A percentile compares a stretch with the other conserved stretches of the same genome.
These are phyloP conservation scores for Rhododendron ferrugineum DNA, from an alignment of 148 eudicot genomes.

Conservation along the genomic window DNA sequence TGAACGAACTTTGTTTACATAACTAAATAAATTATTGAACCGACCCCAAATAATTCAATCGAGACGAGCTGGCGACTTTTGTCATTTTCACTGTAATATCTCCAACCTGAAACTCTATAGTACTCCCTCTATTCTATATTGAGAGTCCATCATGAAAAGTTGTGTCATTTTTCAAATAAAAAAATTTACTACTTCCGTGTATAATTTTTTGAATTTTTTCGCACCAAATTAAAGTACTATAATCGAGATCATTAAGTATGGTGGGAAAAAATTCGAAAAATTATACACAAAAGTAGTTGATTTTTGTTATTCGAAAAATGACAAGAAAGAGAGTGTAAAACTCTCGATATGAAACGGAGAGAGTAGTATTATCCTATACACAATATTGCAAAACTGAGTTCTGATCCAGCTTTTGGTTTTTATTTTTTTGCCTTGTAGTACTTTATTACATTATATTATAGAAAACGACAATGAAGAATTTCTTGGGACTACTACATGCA, in stretches of 20 bases:
- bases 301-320: no score
- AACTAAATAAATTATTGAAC: not conserved
- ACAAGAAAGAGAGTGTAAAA: no score
- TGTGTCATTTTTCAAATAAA: no score
- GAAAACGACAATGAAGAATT: not conserved
- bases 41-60: conserved; percentile 3
- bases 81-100: conserved; percentile 13
- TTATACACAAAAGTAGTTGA: no score
- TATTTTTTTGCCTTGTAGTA: not conserved
- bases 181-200: no score
- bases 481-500: not conserved
- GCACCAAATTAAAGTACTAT: no score
- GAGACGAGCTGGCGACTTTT: conserved; percentile 11
- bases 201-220: no score
- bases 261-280: no score
- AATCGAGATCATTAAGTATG: no score
- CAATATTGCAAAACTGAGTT: not conserved
- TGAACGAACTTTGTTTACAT: not conserved
- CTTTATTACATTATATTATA: not conserved
- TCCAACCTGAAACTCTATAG: not conserved
- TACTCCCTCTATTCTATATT: no score
- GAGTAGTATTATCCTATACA: not conserved
- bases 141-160: no score
- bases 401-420: not conserved
- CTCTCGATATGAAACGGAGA: no score